These are phyloP conservation scores for Waltergamsia citrina DNA, from an alignment of 2,329 filamentous ascomycete genomes.

Conservation along the genomic window DNA sequence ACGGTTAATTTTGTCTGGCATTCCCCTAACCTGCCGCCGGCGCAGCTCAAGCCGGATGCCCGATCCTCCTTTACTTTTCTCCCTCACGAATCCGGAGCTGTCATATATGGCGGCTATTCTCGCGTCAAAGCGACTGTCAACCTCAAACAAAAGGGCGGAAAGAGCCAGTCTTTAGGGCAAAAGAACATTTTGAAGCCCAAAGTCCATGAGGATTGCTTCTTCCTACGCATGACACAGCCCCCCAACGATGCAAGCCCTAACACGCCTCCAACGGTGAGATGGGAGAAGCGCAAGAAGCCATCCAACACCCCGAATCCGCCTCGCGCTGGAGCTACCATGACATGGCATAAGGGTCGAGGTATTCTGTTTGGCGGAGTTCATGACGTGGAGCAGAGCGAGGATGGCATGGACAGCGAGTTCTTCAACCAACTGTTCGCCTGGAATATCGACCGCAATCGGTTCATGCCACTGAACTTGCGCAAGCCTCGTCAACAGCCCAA, in stretches of 20 bases:
- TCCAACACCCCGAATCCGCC: constrained; percentile 78
- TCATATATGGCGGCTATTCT: constrained; percentile 89
- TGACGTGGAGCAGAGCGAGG: constrained; percentile 82
- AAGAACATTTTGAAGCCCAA: constrained; percentile 75
- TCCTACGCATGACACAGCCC: constrained; percentile 71
- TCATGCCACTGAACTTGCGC: constrained; percentile 74
- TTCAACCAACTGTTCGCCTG: constrained; percentile 88
- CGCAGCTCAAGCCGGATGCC: constrained; percentile 80
- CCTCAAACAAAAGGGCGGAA: constrained; percentile 45
- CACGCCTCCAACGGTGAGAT: constrained; percentile 64
- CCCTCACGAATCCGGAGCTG: constrained; percentile 82
- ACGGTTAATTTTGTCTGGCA: constrained; percentile 81
- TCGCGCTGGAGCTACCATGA: constrained; percentile 86
- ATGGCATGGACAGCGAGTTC: constrained; percentile 95
- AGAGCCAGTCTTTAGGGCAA: constrained; percentile 49
- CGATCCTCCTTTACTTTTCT: constrained; percentile 87
- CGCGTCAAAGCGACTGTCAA: constrained; percentile 67
- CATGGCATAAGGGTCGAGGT: constrained; percentile 84
- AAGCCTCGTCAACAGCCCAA: constrained; percentile 58
- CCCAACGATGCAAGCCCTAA: constrained; percentile 54
- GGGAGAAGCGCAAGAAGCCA: constrained; percentile 90
- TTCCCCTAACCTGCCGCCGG: constrained; percentile 62
- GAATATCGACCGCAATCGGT: constrained; percentile 92
- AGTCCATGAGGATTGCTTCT: constrained; percentile 93
- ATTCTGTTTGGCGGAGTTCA: constrained; percentile 93